Base-by-base conservation (phyloP, 2,329 filamentous ascomycete species). In the Calonectria hongkongensis region DNA sequence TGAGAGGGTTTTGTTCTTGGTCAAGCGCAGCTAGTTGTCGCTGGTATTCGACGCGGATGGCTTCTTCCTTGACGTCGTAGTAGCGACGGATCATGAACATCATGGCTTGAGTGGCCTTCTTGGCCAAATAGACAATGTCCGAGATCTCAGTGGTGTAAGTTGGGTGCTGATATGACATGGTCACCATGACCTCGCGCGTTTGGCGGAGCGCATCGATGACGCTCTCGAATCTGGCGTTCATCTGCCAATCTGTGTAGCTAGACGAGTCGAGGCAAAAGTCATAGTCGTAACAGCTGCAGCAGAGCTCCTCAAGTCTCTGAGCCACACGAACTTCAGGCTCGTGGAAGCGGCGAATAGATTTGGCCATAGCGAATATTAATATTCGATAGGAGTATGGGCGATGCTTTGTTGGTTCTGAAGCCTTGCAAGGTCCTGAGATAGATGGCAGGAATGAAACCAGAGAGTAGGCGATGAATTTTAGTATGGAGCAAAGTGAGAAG, bases 41-140 rank as follows among this genome's bases (percentile, higher is more conserved):
- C 25, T 70, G 50, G 2, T 33, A 58, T 1, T 30, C 41, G 4
- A 70, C n/a, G 0, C 58, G 66, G 1, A 75, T 56, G 0, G 74
- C 73, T 15, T 78, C 76, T 33, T 74, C 39, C 18, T 56, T 48
- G 18, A 56, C 48, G 3, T 72, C 12, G 5, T 73, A 77, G 36
- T 71, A 67, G 0, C 76, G 48, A 1, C 70, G 66, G 13, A 76
- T 7, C 0, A 8, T 16, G n/a, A 70, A 60, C 1, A 21, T 56
- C 6, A 64, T 67, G 0, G n/a, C 16, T 0, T 68, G 54, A 0
- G 50, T 33, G 2, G 73, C 12, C 4, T 25, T n/a, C 1, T 28
- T 60, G 0, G 73, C 74, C 0, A 48, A 21, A 0, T 15, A 1
- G 1, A 74, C 45, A 0, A 70, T 28, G 1, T 60, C 21, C 3